Percentiles rank a stretch among this genome's conserved stretches.
These are phyloP conservation scores for Phyllosticta citribraziliensis DNA, from an alignment of 2,329 filamentous ascomycete species.

Conservation along the genomic window DNA sequence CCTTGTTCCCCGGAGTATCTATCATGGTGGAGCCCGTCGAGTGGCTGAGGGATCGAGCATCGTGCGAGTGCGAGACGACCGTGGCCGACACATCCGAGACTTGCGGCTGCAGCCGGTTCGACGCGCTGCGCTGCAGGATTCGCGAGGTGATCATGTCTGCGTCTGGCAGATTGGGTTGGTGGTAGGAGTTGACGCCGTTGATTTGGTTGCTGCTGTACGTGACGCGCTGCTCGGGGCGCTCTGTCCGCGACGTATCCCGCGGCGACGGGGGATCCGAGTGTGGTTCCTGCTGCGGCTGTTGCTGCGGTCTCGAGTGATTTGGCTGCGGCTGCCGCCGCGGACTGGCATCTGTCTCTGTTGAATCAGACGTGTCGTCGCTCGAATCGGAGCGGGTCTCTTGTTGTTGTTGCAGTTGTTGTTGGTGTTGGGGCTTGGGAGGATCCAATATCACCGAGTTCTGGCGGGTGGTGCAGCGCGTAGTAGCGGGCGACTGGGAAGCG, in stretches of 20 bases:
- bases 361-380: conserved; percentile 12
- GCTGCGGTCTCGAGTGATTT: conserved; percentile 5
- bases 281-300: background rate
- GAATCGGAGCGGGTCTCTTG: background rate
- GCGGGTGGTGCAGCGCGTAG: conserved; percentile 31
- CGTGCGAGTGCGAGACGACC: conserved; percentile 31
- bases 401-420: conserved; percentile 11
- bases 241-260: conserved; percentile 14
- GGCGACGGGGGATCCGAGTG: conserved; percentile 21
- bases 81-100: conserved; percentile 53
- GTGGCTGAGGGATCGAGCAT: conserved; percentile 25
- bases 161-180: conserved; percentile 32
- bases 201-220: conserved; percentile 12
- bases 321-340: conserved; percentile 11
- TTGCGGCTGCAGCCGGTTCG: conserved; percentile 52
- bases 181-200: conserved; percentile 24
- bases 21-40: conserved; percentile 24
- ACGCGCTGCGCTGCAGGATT: conserved; percentile 54
- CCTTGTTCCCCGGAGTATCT: conserved; percentile 28
- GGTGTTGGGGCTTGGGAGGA: conserved; percentile 16
- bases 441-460: conserved; percentile 31
- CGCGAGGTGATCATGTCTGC: conserved; percentile 59
- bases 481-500: conserved; percentile 31
- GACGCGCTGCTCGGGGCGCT: background rate
- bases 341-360: conserved; percentile 11